phyloP scores from a whole-genome alignment of 1,139 yeast genomes.

The Debaryomyces psychrophilus region DNA sequence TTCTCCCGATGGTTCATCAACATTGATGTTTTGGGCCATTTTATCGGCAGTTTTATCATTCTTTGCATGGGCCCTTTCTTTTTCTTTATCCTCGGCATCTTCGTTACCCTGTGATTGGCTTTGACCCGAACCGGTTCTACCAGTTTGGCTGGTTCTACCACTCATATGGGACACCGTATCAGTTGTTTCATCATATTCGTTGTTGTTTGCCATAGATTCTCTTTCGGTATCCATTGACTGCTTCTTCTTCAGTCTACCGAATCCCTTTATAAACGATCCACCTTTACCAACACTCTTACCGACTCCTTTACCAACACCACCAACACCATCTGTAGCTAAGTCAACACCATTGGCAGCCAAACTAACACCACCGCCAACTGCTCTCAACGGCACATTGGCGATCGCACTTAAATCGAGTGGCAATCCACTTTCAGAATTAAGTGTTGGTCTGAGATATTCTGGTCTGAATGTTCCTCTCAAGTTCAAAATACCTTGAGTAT shows the following conservation, averaged over 20 bases:
- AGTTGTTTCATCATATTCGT: background rate
- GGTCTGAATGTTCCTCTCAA: slow-evolving; percentile 61
- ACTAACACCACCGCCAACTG: slow-evolving; percentile 47
- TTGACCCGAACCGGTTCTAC: slow-evolving; percentile 6
- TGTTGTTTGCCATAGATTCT: slow-evolving; percentile 11
- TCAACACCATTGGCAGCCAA: slow-evolving; percentile 36
- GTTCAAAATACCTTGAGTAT: slow-evolving; percentile 63
- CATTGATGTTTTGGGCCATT: slow-evolving; percentile 16
- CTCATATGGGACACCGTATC: slow-evolving; percentile 7
- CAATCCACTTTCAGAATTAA: slow-evolving; percentile 45
- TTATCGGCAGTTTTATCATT: slow-evolving; percentile 2
- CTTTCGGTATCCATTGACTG: slow-evolving; percentile 15
- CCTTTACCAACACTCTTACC: slow-evolving; percentile 14
- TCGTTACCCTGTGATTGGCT: slow-evolving; percentile 3
- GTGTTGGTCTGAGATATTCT: slow-evolving; percentile 65
- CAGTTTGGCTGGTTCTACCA: slow-evolving; percentile 9
- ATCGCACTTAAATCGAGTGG: slow-evolving; percentile 44
- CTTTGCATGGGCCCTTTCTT: slow-evolving; percentile 1
- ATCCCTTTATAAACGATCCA: slow-evolving; percentile 12
- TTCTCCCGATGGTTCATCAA: slow-evolving; percentile 13
- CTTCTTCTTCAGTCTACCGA: slow-evolving; percentile 27
- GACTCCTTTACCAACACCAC: slow-evolving; percentile 49
- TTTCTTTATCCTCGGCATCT: slow-evolving; percentile 12
- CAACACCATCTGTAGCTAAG: slow-evolving; percentile 46
- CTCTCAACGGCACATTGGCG: slow-evolving; percentile 52